Evolutionary conservation across 164 flowering plant species (phyloP).

Genomic region (Buxus sempervirens): DNA sequence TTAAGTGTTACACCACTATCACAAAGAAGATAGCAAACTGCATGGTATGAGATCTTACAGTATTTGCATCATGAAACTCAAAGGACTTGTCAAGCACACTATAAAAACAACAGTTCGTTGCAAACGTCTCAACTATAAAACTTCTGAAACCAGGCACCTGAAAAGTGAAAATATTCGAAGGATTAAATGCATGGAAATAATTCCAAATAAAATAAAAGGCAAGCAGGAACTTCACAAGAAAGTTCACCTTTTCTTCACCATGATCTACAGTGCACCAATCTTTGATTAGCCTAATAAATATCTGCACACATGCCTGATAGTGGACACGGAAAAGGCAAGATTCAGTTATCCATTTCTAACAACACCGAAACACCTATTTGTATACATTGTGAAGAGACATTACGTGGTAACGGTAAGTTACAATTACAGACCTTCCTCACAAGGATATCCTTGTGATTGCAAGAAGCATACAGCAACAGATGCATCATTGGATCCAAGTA

Average conservation of each 20-base stretch:
- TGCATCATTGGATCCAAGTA: slow-evolving; percentile 78
- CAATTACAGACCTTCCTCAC: slow-evolving; percentile 64
- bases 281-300: slow-evolving; percentile 77
- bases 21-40: background rate
- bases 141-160: slow-evolving; percentile 93
- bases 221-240: background rate
- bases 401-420: background rate
- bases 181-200: slow-evolving; percentile 5
- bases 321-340: slow-evolving; percentile 11
- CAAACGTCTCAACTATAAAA: slow-evolving; percentile 73
- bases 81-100: slow-evolving; percentile 97
- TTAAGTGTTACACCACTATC: background rate
- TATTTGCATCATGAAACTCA: slow-evolving; percentile 87
- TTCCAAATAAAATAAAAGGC: background rate
- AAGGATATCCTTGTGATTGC: slow-evolving; percentile 78
- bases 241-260: slow-evolving; percentile 78
- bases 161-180: slow-evolving; percentile 7
- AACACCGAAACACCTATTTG: background rate
- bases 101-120: slow-evolving; percentile 81
- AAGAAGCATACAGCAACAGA: slow-evolving; percentile 59
- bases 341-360: background rate
- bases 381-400: background rate
- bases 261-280: slow-evolving; percentile 72
- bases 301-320: slow-evolving; percentile 86
- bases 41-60: slow-evolving; percentile 45